A percentile compares a stretch with the other conserved stretches of the same genome.
These are phyloP conservation scores for Aspergillus campestris DNA, from an alignment of 495 filamentous ascomycete genomes.

Conservation along the genomic window DNA sequence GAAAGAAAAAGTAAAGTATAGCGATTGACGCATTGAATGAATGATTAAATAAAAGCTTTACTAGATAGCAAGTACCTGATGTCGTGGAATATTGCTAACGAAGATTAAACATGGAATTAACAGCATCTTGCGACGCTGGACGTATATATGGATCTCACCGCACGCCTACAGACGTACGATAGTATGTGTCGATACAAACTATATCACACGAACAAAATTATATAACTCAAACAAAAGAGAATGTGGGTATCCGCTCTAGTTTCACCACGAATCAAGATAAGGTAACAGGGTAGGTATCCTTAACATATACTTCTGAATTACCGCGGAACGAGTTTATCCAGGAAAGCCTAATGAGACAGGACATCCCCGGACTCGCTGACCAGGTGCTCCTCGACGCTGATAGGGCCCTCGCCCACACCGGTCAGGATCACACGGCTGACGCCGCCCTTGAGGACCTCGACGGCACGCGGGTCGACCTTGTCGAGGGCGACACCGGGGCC, in stretches of 20 bases:
- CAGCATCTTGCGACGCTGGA: no score
- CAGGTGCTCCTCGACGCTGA: slow-evolving; percentile 68
- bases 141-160: no score
- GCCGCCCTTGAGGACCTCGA: slow-evolving; percentile 60
- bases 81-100: no score
- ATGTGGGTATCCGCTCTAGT: slow-evolving; percentile 1
- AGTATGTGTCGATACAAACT: no score
- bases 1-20: no score
- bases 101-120: no score
- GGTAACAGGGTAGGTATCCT: not conserved
- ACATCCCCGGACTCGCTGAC: slow-evolving; percentile 62
- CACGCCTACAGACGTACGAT: no score
- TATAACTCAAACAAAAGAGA: not conserved
- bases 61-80: no score
- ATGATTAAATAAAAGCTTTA: no score
- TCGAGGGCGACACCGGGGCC: slow-evolving; percentile 38
- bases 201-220: not conserved
- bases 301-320: no score
- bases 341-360: slow-evolving; percentile 18
- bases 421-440: slow-evolving; percentile 86
- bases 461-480: slow-evolving; percentile 46
- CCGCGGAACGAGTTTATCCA: not conserved
- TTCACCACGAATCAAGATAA: not conserved
- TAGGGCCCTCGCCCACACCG: slow-evolving; percentile 81
- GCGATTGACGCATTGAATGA: no score